A percentile compares a stretch with the other conserved stretches of the same genome.
These are phyloP conservation scores for Clonostachys rosea DNA, from an alignment of 2,329 filamentous ascomycete species.

Conservation along the genomic window DNA sequence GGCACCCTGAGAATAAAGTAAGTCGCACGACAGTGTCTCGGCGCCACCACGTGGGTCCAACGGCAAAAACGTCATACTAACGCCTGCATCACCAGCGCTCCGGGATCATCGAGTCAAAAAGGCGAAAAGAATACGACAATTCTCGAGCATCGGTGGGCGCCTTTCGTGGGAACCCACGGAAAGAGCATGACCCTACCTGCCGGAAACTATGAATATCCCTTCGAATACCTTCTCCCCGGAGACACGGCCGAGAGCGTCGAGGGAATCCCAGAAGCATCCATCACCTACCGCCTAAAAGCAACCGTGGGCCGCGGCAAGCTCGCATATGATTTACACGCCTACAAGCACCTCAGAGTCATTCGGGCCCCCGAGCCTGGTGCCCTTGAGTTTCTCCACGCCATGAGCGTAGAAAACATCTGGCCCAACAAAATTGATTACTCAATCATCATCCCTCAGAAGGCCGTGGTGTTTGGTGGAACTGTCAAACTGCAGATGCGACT, in stretches of 20 bases:
- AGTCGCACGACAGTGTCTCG: slow-evolving; percentile 20
- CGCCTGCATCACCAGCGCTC: slow-evolving; percentile 37
- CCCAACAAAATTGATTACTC: slow-evolving; percentile 97
- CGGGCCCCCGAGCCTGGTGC: slow-evolving; percentile 72
- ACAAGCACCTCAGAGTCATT: slow-evolving; percentile 74
- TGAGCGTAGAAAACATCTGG: slow-evolving; percentile 98
- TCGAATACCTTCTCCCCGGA: slow-evolving; percentile 69
- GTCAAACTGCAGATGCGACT: slow-evolving; percentile 83
- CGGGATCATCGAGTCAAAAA: slow-evolving; percentile 53
- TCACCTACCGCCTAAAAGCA: slow-evolving; percentile 88
- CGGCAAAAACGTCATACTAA: slow-evolving; percentile 6
- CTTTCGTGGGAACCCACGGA: slow-evolving; percentile 55
- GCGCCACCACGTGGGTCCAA: too few species aligned
- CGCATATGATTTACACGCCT: slow-evolving; percentile 77
- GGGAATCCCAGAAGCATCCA: slow-evolving; percentile 78
- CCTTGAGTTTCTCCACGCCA: slow-evolving; percentile 76
- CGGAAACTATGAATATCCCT: slow-evolving; percentile 82
- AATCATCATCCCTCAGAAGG: slow-evolving; percentile 88
- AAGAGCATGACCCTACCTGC: slow-evolving; percentile 57
- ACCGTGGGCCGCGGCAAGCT: slow-evolving; percentile 84
- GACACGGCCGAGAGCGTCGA: slow-evolving; percentile 82
- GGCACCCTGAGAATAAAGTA: slow-evolving; percentile 65
- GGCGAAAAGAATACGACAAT: slow-evolving; percentile 56
- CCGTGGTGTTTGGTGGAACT: slow-evolving; percentile 86
- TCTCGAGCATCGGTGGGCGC: slow-evolving; percentile 64